Conservation (phyloP, 2,329 filamentous ascomycete species). For the Aspergillus terreus region DNA sequence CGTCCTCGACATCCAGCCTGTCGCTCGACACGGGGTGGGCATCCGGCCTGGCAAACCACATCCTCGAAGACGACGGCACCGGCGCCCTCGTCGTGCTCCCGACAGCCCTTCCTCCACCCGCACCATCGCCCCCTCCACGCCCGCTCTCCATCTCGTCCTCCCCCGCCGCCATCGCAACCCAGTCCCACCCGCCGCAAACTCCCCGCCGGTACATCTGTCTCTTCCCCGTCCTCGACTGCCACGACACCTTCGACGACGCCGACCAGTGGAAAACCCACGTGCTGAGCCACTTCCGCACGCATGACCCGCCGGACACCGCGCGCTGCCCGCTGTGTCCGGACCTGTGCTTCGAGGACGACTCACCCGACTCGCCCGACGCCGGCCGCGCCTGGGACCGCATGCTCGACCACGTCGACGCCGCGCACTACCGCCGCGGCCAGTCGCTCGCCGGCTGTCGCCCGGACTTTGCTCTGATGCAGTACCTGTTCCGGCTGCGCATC, state of each 20-base stretch:
- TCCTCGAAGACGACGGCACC: slow-evolving; percentile 27
- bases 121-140: neutral
- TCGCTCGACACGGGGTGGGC: slow-evolving; percentile 29
- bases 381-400: slow-evolving; percentile 39
- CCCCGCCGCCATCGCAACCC: neutral
- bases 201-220: slow-evolving; percentile 34
- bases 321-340: slow-evolving; percentile 42
- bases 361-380: slow-evolving; percentile 9
- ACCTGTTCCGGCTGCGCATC: slow-evolving; percentile 40
- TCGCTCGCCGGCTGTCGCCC: slow-evolving; percentile 38
- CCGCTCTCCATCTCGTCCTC: neutral
- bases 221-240: slow-evolving; percentile 45
- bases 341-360: slow-evolving; percentile 16
- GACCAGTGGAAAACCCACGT: slow-evolving; percentile 43
- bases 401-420: slow-evolving; percentile 39
- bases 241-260: slow-evolving; percentile 35
- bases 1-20: slow-evolving; percentile 25
- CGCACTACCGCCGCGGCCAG: slow-evolving; percentile 40
- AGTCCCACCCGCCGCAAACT: slow-evolving; percentile 5
- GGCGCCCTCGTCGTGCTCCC: slow-evolving; percentile 26
- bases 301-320: slow-evolving; percentile 37
- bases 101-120: neutral
- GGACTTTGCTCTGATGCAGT: slow-evolving; percentile 45
- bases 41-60: slow-evolving; percentile 18
- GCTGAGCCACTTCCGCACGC: slow-evolving; percentile 42